phyloP scores from a whole-genome alignment of 1,284 basidiomycete genomes.

The Quambalaria eucalypti region DNA sequence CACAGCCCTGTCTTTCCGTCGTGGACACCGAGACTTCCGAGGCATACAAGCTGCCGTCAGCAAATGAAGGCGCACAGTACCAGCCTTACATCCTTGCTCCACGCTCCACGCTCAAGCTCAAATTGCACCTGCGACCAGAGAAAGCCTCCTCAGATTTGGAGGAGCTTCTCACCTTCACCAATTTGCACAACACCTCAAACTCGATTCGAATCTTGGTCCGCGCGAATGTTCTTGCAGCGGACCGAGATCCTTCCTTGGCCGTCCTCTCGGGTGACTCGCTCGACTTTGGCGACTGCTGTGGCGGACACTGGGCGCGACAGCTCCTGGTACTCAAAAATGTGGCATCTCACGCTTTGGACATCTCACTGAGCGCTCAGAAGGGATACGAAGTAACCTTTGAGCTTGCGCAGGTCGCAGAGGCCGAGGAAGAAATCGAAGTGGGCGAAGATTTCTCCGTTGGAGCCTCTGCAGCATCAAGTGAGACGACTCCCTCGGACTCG shows the following conservation, averaged over 20 bases:
- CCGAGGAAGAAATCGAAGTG: conserved; percentile 11
- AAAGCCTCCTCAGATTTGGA: conserved; percentile 37
- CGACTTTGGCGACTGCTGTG: conserved; percentile 52
- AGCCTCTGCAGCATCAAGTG: not conserved
- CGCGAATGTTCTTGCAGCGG: conserved; percentile 42
- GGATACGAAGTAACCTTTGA: conserved; percentile 51
- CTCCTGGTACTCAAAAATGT: conserved; percentile 50
- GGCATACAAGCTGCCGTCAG: conserved; percentile 18
- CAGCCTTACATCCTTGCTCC: conserved; percentile 5
- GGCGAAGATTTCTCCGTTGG: conserved; percentile 20
- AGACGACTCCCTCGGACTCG: not conserved
- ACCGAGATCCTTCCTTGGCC: conserved; percentile 48
- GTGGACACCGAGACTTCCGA: conserved; percentile 13
- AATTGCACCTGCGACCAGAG: conserved; percentile 8
- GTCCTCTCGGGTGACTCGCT: conserved; percentile 49
- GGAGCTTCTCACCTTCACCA: conserved; percentile 38
- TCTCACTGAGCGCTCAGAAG: conserved; percentile 48
- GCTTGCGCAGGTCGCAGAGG: conserved; percentile 47
- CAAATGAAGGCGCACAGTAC: conserved; percentile 13
- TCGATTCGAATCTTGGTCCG: conserved; percentile 34
- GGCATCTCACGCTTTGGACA: conserved; percentile 50
- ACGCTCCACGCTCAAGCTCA: conserved; percentile 1
- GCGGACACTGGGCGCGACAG: conserved; percentile 51
- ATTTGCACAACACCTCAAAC: conserved; percentile 33
- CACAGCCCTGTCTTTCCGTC: conserved; percentile 21